Base-by-base conservation (phyloP, 2,329 filamentous ascomycete species). In the Fusarium sp. region DNA sequence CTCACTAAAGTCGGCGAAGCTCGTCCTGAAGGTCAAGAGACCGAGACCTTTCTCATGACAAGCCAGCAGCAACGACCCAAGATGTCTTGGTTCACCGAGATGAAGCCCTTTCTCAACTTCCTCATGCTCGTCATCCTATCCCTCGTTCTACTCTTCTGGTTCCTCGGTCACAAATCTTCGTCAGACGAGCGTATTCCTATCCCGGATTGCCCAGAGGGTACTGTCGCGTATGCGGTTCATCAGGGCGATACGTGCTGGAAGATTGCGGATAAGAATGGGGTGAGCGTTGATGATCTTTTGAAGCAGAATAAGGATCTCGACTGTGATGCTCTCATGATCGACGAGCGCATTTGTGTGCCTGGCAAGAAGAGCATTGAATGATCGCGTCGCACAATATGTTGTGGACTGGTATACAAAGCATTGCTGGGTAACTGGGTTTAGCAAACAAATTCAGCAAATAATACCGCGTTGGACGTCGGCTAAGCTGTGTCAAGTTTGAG, bases 31-130 rank as follows among this genome's bases (percentile, higher is more conserved):
- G 71, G 71, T n/a, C 69, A 73, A 28, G 77, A 78, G 52, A 66
- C 74, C 11, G 75, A 77, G 24, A 74, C 78, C 15, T 81, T 79
- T 59, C 72, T 81, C 24, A 53, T 66, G 20, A 60, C 70, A 9
- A 60, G 64, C 26, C 52, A 69, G 33, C 56, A 60, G 50, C 20
- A 63, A 46, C 28, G 43, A 0, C 71, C 66, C 68, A 78, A 75
- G 38, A 77, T 78, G 31, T 84, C 86, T 8, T 85, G 86, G 82
- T 81, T 86, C 29, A 80, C 82, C 33, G 83, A 86, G 62, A 78
- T 86, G 78, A 82, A 81, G 78, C 84, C 84, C n/a, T 78, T 89
- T 67, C 79, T 89, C 72, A 88, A 88, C 73, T 89, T 88, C 76
- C 86, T 85, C 55, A 76, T 88, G 63, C 75, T 89, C 35, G 80